Percentiles rank a stretch among this genome's conserved stretches.
phyloP scores from a whole-genome alignment of 495 filamentous ascomycete species.

The Aspergillus incahuasiensis region DNA sequence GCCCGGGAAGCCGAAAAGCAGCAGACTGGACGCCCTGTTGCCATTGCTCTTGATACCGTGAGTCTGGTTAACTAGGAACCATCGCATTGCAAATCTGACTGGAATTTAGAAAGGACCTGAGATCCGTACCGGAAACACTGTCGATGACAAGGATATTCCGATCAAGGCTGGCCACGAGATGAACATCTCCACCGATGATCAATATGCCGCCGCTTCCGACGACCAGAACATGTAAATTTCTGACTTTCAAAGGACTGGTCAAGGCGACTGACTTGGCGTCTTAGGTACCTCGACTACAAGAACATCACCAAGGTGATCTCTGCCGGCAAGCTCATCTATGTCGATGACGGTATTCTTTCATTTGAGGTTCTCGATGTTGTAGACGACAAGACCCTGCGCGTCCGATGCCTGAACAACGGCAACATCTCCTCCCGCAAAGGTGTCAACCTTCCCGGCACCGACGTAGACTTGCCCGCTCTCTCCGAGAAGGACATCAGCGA shows the following conservation, averaged over 20 bases:
- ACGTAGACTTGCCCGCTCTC: conserved; percentile 94
- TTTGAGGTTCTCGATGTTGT: conserved; percentile 87
- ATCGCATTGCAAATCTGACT: conserved; percentile 4
- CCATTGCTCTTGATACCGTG: conserved; percentile 93
- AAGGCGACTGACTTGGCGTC: conserved; percentile 5
- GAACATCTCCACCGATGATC: conserved; percentile 97
- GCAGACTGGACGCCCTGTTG: conserved; percentile 77
- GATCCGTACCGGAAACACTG: conserved; percentile 94
- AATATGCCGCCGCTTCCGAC: conserved; percentile 78
- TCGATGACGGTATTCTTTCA: conserved; percentile 94
- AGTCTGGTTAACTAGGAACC: conserved; percentile 15
- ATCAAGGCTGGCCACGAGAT: conserved; percentile 76
- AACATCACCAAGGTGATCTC: conserved; percentile 99
- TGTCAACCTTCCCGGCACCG: conserved; percentile 96
- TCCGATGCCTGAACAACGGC: conserved; percentile 88
- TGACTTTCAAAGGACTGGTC: background rate
- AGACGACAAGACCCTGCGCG: conserved; percentile 81
- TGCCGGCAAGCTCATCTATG: conserved; percentile 92
- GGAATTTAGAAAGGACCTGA: conserved; percentile 81
- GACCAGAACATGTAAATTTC: conserved; percentile 83
- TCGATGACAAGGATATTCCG: conserved; percentile 76
- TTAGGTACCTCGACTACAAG: conserved; percentile 97
- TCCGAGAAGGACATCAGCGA: conserved; percentile 98
- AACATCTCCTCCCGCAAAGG: conserved; percentile 98
- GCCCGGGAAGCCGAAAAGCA: conserved; percentile 74